Percentiles rank a stretch among this genome's conserved stretches.
Evolutionary conservation across 2,329 filamentous ascomycete genomes (phyloP).

Genomic region (Gnomoniopsis sp.): DNA sequence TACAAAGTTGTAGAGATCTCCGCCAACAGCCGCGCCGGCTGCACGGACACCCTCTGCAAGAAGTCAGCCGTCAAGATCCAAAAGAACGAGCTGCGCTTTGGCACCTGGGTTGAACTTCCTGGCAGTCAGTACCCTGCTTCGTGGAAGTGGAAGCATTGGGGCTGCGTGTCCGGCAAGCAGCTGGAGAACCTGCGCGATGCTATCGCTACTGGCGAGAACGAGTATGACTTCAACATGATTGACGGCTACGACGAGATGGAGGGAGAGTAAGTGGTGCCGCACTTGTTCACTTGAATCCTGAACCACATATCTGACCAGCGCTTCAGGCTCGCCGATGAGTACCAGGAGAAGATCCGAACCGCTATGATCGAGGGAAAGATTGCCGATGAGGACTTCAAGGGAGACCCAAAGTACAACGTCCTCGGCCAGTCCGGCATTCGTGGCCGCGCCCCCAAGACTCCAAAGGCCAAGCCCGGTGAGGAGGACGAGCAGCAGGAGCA

Average conservation of each 20-base stretch:
- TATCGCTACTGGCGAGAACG: conserved; percentile 43
- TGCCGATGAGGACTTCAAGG: conserved; percentile 82
- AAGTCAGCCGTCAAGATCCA: conserved; percentile 63
- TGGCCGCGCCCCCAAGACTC: conserved; percentile 31
- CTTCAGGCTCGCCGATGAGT: conserved; percentile 48
- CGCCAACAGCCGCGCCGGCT: conserved; percentile 69
- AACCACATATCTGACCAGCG: conserved; percentile 9
- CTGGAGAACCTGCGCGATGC: conserved; percentile 62
- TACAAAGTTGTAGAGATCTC: conserved; percentile 59
- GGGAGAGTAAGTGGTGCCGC: conserved; percentile 32
- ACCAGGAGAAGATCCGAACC: conserved; percentile 69
- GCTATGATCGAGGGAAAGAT: conserved; percentile 77
- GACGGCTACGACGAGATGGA: conserved; percentile 78
- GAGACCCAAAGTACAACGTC: conserved; percentile 71
- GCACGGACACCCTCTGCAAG: conserved; percentile 72
- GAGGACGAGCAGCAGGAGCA: conserved; percentile 24
- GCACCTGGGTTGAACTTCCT: conserved; percentile 63
- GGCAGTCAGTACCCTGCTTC: conserved; percentile 46
- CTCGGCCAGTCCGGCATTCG: conserved; percentile 66
- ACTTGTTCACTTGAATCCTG: neutral
- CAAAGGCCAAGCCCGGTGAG: conserved; percentile 32
- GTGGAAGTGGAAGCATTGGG: conserved; percentile 88
- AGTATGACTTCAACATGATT: conserved; percentile 61
- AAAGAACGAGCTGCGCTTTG: conserved; percentile 78
- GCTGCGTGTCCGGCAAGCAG: conserved; percentile 78